Base-by-base conservation (phyloP, 1,139 yeast genomes). In the Starmera stellimalicola region DNA sequence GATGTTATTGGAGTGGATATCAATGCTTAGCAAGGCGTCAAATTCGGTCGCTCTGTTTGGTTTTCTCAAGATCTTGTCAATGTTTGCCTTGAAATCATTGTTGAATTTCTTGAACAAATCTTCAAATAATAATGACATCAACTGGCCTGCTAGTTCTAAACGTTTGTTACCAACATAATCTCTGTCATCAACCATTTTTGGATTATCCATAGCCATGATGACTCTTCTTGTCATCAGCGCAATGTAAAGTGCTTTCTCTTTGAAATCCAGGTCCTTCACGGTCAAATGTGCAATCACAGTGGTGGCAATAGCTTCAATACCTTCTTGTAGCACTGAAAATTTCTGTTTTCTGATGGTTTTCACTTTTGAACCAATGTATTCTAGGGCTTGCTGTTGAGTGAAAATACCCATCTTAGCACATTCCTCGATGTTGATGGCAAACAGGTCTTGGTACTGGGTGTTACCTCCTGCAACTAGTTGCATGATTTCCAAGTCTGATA, bases 121-220 rank as follows among this genome's bases (percentile, higher is more conserved):
- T 62, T 91, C 99, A 58, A 91, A 91, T 41, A 91, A 62, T 42
- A 91, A 65, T 7, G 97, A 85, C 87, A 91, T 83, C 52, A 93
- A 70, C 58, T 93, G 98, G 38, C 98, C 98, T 1, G 98, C 98
- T 55, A 93, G 68, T 63, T 91, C 98, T 50, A 91, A 68, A 61
- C 99, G 81, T 60, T 91, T 91, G 62, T 91, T 91, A 65, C 99
- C 98, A 29, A 93, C 98, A 52, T 91, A 91, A 64, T 93, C 98
- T 60, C 98, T 75, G 59, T 93, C 98, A 52, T 91, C 98, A 20
- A 93, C 95, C 82, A 87, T 79, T 47, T 79, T 78, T 5, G 97
- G 94, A 54, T 91, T 83, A 44, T 84, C 79, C 79, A 91, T 85
- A 5, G 98, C 87, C 94, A 85, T 84, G 19, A 91, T 70, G 4